These are phyloP conservation scores for Emergomyces pasteurianus DNA, from an alignment of 2,329 filamentous ascomycete species.

Conservation along the genomic window DNA sequence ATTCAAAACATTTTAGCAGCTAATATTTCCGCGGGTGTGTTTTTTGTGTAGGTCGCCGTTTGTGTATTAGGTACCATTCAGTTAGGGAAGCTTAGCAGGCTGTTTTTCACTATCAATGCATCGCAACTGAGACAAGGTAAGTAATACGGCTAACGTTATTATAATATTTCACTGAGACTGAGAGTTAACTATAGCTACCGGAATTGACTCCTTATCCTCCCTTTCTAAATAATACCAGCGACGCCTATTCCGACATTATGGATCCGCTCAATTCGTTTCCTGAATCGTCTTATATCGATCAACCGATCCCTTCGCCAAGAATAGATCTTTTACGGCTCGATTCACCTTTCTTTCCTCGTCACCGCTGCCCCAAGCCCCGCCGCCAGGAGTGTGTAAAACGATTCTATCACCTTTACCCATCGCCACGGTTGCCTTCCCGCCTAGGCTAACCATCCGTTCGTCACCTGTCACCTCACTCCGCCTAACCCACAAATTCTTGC, in stretches of 20 bases:
- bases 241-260: not conserved
- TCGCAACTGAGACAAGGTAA: not conserved
- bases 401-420: slow-evolving; percentile 50
- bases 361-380: slow-evolving; percentile 23
- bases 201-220: not conserved
- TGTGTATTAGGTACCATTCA: not conserved
- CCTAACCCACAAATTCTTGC: slow-evolving; percentile 78
- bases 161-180: no score
- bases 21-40: not conserved
- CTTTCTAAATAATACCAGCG: not conserved
- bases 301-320: slow-evolving; percentile 4
- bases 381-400: slow-evolving; percentile 47
- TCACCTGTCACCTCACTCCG: slow-evolving; percentile 48
- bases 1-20: not conserved
- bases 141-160: not conserved
- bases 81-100: not conserved
- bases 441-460: slow-evolving; percentile 45
- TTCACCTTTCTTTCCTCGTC: slow-evolving; percentile 1
- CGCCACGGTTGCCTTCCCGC: slow-evolving; percentile 50
- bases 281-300: slow-evolving; percentile 1
- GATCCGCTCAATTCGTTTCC: slow-evolving; percentile 1
- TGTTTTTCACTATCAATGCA: not conserved
- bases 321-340: not conserved
- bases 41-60: not conserved
- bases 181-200: not conserved